Conservation (phyloP, 2,329 filamentous ascomycete species). For the Periconia sp. region DNA sequence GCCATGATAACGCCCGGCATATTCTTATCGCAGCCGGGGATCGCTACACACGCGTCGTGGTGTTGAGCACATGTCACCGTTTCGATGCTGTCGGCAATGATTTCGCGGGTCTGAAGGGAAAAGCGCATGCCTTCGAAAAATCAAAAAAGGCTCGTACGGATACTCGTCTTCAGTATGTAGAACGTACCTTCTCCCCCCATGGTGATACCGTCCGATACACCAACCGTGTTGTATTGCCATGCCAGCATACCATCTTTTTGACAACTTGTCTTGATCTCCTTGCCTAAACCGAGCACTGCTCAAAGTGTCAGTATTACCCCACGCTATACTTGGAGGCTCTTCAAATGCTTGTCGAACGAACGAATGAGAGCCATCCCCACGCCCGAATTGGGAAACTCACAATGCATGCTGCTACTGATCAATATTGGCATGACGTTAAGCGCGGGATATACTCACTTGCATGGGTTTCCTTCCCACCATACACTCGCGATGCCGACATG, state of each 20-base stretch:
- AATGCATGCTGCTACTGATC: constrained; percentile 54
- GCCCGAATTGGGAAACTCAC: constrained; percentile 34
- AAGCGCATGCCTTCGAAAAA: constrained; percentile 80
- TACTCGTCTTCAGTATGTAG: too few relatives aligned
- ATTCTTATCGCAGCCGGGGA: constrained; percentile 96
- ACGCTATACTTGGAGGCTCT: constrained; percentile 16
- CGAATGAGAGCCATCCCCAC: not conserved
- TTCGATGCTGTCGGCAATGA: constrained; percentile 94
- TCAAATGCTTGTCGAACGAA: constrained; percentile 9
- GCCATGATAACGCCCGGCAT: constrained; percentile 95
- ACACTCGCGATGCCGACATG: constrained; percentile 91
- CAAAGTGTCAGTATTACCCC: constrained; percentile 20
- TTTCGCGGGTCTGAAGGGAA: constrained; percentile 86
- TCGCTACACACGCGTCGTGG: constrained; percentile 91
- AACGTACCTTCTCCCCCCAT: constrained; percentile 85
- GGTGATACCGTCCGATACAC: constrained; percentile 89
- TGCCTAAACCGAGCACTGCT: constrained; percentile 81
- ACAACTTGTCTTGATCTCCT: constrained; percentile 82
- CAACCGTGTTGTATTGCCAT: constrained; percentile 94
- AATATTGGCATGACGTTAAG: constrained; percentile 23
- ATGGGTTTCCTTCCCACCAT: constrained; percentile 98
- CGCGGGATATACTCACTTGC: constrained; percentile 69
- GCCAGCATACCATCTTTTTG: constrained; percentile 85
- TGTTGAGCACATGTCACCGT: constrained; percentile 90
- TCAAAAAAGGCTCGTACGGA: constrained; percentile 4